These are phyloP conservation scores for Suillus sp. DNA, from an alignment of 768 basidiomycete genomes.

Conservation along the genomic window DNA sequence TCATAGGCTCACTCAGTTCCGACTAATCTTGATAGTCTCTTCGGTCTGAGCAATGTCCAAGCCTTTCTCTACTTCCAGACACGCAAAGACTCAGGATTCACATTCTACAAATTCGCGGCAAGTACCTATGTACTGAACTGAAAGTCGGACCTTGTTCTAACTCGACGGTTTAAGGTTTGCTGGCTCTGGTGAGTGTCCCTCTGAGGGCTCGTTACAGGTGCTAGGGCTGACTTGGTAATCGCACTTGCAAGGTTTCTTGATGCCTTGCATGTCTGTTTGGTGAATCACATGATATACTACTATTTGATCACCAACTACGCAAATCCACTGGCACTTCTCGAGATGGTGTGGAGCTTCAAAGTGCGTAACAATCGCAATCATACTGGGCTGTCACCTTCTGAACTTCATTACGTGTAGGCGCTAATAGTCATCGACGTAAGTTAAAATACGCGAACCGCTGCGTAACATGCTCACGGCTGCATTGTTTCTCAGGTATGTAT, in stretches of 20 bases:
- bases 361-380: background rate
- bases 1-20: background rate
- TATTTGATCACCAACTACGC: constrained; percentile 60
- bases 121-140: constrained; percentile 12
- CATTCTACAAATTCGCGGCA: constrained; percentile 41
- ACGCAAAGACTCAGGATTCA: constrained; percentile 34
- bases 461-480: background rate
- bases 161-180: constrained; percentile 35
- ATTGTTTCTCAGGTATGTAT: background rate
- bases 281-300: constrained; percentile 56
- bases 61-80: constrained; percentile 52
- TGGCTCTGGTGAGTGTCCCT: constrained; percentile 33
- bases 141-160: background rate
- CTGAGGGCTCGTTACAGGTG: constrained; percentile 16
- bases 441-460: background rate
- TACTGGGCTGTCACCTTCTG: background rate
- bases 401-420: background rate
- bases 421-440: background rate
- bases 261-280: constrained; percentile 55
- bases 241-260: constrained; percentile 47
- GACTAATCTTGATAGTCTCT: constrained; percentile 44
- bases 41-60: constrained; percentile 58
- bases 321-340: constrained; percentile 44
- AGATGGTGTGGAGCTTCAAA: constrained; percentile 51
- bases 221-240: constrained; percentile 14